Percentiles rank a stretch among this genome's conserved stretches.
Evolutionary conservation across 805 yeast species (phyloP).

Genomic region (Metschnikowia baotianmanensis): DNA sequence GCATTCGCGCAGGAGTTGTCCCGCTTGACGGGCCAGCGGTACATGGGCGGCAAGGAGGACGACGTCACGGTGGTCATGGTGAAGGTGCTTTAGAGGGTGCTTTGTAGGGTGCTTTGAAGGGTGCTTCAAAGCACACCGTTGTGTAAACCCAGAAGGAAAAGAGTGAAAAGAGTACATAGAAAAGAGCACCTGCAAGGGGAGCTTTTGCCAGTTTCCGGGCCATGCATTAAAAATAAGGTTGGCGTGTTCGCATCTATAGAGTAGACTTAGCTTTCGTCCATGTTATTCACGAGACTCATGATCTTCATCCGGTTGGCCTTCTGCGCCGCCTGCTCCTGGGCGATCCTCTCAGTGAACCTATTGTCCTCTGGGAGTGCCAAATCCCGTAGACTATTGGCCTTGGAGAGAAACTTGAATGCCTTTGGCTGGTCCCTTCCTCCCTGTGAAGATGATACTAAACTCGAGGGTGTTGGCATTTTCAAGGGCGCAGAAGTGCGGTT

Average conservation of each 20-base stretch:
- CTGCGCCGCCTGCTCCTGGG: constrained; percentile 49
- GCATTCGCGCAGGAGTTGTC: constrained; percentile 82
- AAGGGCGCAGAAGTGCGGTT: constrained; percentile 12
- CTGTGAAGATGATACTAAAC: constrained; percentile 7
- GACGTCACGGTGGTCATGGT: constrained; percentile 85
- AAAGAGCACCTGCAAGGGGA: no score
- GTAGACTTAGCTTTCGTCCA: constrained; percentile 18
- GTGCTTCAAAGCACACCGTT: neutral
- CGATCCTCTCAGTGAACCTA: constrained; percentile 51
- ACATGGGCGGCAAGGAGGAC: constrained; percentile 93
- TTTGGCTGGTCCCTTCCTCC: constrained; percentile 24
- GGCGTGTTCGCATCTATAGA: neutral
- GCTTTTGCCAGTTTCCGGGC: no score
- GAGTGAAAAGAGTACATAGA: neutral
- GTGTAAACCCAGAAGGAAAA: neutral
- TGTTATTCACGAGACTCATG: constrained; percentile 50
- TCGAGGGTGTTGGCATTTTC: constrained; percentile 26
- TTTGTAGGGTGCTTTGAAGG: no score
- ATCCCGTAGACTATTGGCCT: constrained; percentile 48
- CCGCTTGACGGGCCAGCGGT: constrained; percentile 61
- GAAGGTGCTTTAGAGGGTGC: constrained; percentile 53
- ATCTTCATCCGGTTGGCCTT: constrained; percentile 55
- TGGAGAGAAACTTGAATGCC: constrained; percentile 53
- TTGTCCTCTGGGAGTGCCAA: constrained; percentile 53
- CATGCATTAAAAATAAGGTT: no score